Conservation (phyloP, 2,329 filamentous ascomycete genomes). For the Byssoonygena ceratinophila region DNA sequence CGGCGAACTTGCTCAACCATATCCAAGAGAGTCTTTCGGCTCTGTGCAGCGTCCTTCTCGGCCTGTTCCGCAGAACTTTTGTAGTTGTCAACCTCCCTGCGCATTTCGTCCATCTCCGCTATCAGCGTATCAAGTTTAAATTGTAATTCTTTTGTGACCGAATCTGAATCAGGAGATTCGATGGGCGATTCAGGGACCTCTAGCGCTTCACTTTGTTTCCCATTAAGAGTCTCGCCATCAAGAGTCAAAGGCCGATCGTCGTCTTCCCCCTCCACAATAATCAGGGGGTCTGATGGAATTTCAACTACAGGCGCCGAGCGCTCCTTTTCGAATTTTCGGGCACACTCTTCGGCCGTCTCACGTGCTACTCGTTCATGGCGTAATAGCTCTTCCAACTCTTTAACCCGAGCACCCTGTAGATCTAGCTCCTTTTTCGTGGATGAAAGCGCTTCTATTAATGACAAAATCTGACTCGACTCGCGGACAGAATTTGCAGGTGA, state of each 20-base stretch:
- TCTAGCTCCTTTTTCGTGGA: slow-evolving; percentile 79
- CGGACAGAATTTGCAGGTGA: slow-evolving; percentile 37
- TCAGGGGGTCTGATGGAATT: not conserved
- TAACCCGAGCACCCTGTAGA: slow-evolving; percentile 66
- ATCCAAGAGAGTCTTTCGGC: slow-evolving; percentile 66
- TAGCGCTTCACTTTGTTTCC: slow-evolving; percentile 19
- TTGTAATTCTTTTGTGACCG: slow-evolving; percentile 44
- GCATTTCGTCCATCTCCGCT: slow-evolving; percentile 69
- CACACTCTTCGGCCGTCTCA: slow-evolving; percentile 72
- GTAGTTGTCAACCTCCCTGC: slow-evolving; percentile 67
- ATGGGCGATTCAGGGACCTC: slow-evolving; percentile 18
- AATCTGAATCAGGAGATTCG: not conserved
- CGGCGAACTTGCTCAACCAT: slow-evolving; percentile 75
- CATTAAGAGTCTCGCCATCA: slow-evolving; percentile 13
- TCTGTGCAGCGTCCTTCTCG: slow-evolving; percentile 62
- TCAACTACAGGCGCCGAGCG: slow-evolving; percentile 23
- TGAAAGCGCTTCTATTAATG: slow-evolving; percentile 73
- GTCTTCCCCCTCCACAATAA: slow-evolving; percentile 3
- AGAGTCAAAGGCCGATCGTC: slow-evolving; percentile 10
- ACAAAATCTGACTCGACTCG: slow-evolving; percentile 65
- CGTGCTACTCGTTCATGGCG: slow-evolving; percentile 70
- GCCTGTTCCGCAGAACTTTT: slow-evolving; percentile 67
- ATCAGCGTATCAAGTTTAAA: slow-evolving; percentile 65
- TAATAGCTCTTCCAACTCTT: slow-evolving; percentile 68
- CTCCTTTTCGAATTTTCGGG: slow-evolving; percentile 58